Evolutionary conservation across 202 grass and related monocot species (phyloP).

Genomic region (Zizania palustris): DNA sequence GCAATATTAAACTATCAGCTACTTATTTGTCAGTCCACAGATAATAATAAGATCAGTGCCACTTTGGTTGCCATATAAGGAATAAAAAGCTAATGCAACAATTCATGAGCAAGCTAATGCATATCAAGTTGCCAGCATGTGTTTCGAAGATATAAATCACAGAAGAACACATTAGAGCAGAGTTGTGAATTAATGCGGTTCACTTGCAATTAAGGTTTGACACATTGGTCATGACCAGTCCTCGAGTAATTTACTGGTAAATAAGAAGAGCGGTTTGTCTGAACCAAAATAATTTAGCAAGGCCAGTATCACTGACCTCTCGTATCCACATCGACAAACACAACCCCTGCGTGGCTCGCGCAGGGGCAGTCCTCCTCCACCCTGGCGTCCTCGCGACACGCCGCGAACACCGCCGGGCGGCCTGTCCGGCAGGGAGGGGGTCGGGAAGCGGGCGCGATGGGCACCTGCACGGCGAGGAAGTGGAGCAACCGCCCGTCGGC

Average conservation of each 20-base stretch:
- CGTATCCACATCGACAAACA: conserved; percentile 65
- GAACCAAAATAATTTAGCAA: neutral
- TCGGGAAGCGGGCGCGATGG: conserved; percentile 34
- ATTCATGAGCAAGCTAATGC: neutral
- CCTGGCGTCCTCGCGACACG: conserved; percentile 65
- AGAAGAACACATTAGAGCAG: neutral
- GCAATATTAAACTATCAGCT: neutral
- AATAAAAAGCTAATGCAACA: neutral
- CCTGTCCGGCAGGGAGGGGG: neutral
- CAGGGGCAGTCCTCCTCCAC: conserved; percentile 58
- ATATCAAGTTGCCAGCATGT: neutral
- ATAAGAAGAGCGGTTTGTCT: neutral
- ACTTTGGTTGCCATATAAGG: neutral
- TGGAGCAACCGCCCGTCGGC: conserved; percentile 63
- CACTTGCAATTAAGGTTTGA: conserved; percentile 7
- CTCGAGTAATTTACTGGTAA: neutral
- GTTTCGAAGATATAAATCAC: neutral
- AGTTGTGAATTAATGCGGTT: conserved; percentile 2
- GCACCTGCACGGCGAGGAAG: conserved; percentile 89
- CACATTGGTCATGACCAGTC: neutral
- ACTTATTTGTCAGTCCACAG: neutral
- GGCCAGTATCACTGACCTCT: conserved; percentile 61
- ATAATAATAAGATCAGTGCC: neutral
- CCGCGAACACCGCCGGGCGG: conserved; percentile 25
- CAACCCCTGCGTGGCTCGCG: conserved; percentile 42